These are phyloP conservation scores for Colletotrichum orbiculare DNA, from an alignment of 2,329 filamentous ascomycete species.

Conservation along the genomic window DNA sequence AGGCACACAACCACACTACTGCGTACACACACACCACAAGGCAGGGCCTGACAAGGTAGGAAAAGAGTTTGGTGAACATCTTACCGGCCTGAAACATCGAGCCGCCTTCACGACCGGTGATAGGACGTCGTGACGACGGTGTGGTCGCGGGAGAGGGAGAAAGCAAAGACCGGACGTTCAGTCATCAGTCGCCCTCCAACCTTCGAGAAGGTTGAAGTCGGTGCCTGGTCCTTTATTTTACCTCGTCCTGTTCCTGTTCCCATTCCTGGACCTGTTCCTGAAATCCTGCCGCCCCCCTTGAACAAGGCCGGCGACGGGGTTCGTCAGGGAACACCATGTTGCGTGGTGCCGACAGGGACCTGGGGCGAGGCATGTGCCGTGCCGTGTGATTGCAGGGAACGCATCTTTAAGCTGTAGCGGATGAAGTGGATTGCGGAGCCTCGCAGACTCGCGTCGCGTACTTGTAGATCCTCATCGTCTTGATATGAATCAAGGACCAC, in stretches of 20 bases:
- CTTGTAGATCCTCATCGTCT: not conserved
- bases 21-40: not conserved
- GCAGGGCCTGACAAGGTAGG: slow-evolving; percentile 6
- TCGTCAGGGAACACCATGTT: not conserved
- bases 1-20: no score
- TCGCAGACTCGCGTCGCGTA: not conserved
- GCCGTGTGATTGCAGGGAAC: slow-evolving; percentile 17
- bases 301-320: not conserved
- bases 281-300: not conserved
- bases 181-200: not conserved
- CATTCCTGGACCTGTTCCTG: not conserved
- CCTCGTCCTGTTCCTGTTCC: not conserved
- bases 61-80: slow-evolving; percentile 33
- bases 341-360: slow-evolving; percentile 4
- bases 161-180: slow-evolving; percentile 29
- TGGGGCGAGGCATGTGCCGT: slow-evolving; percentile 26
- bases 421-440: not conserved
- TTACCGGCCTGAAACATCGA: slow-evolving; percentile 36
- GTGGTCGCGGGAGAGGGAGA: slow-evolving; percentile 4
- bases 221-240: no score
- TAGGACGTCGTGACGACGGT: slow-evolving; percentile 9
- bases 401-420: slow-evolving; percentile 6
- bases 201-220: slow-evolving; percentile 23
- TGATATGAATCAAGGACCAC: not conserved
- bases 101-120: slow-evolving; percentile 23